Base-by-base conservation (phyloP, 768 basidiomycete species). In the Cystofilobasidium bisporidii region DNA sequence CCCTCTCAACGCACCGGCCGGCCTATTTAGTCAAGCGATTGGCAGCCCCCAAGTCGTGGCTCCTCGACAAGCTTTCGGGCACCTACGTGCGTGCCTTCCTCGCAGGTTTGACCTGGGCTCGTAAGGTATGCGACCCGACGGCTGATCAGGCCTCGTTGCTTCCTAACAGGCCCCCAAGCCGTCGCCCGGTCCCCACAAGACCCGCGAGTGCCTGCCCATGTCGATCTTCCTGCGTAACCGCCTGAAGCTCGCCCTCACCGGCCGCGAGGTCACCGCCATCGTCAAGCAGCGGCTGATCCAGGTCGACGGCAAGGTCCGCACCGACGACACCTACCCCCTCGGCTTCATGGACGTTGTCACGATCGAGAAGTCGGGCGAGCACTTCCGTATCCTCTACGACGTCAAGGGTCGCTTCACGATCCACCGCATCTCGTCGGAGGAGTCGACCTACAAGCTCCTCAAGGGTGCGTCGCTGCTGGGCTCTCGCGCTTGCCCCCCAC, bases 401-500 rank as follows among this genome's bases (percentile, higher is more conserved):
- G 87, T 98, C 80, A 99, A 99, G 83, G 96, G 96, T 73, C 96
- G 96, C 73, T 99, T 99, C 83, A 89, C 92, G 73, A 94, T 98
- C 78, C 96, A 99, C 83, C 91, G 96, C 75, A 98, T 99, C 84
- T 92, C 92, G 64, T 84, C 88, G 48, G 96, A 98, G 81, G 96
- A 99, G 80, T 91, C 94, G 59, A 81, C 83, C 74, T 97, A 91
- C 86, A 97, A 97, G 81, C 90, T 99, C 76, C 83, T 89, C 77
- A 91, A 92, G 78, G 36, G 15, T 45, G 50, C 36, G 36, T 36
- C 36, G 5, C 36, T 12, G 12, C 36, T 12, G 6, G 36, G 36
- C 36, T 12, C 12, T 36, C 36, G 36, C 36, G 36, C 36, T 36
- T 12, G 28, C 17, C 22, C 17, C 3, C 33, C 41, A 38, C 22